Percentiles rank a stretch among this genome's conserved stretches.
Conservation (phyloP, 495 filamentous ascomycete genomes). For the Hypoxylon trugodes region DNA sequence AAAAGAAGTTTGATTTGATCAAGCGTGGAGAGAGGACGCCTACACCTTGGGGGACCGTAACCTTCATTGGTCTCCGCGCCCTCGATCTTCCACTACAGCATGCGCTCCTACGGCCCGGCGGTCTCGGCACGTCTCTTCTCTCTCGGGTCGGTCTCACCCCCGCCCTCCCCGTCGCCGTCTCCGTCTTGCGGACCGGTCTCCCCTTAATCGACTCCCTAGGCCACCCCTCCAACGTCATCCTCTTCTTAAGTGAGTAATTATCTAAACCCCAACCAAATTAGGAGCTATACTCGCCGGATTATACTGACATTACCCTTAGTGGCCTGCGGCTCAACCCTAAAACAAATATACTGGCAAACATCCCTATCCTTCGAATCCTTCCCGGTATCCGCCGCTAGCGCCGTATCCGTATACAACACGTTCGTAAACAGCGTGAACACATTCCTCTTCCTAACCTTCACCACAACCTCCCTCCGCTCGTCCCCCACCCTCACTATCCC, state of each 20-base stretch:
- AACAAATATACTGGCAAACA: slow-evolving; percentile 60
- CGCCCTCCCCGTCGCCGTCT: slow-evolving; percentile 37
- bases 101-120: slow-evolving; percentile 55
- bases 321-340: slow-evolving; percentile 54
- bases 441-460: slow-evolving; percentile 52
- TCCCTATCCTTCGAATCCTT: slow-evolving; percentile 55
- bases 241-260: too few species aligned
- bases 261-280: too few species aligned
- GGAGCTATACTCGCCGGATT: too few species aligned
- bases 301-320: too few species aligned
- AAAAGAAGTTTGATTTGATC: slow-evolving; percentile 43
- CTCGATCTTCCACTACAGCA: slow-evolving; percentile 67
- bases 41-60: slow-evolving; percentile 57
- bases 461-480: slow-evolving; percentile 50
- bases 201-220: slow-evolving; percentile 10
- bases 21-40: slow-evolving; percentile 48
- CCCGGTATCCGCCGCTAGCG: slow-evolving; percentile 42
- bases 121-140: slow-evolving; percentile 42
- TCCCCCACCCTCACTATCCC: slow-evolving; percentile 17
- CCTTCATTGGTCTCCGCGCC: slow-evolving; percentile 66
- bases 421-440: slow-evolving; percentile 56
- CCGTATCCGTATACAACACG: slow-evolving; percentile 56
- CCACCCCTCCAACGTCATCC: slow-evolving; percentile 43
- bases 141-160: slow-evolving; percentile 30
- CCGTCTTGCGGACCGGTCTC: slow-evolving; percentile 37